These are phyloP conservation scores for Musa schizocarpa DNA, from an alignment of 176 grass and related monocot species.

Conservation along the genomic window DNA sequence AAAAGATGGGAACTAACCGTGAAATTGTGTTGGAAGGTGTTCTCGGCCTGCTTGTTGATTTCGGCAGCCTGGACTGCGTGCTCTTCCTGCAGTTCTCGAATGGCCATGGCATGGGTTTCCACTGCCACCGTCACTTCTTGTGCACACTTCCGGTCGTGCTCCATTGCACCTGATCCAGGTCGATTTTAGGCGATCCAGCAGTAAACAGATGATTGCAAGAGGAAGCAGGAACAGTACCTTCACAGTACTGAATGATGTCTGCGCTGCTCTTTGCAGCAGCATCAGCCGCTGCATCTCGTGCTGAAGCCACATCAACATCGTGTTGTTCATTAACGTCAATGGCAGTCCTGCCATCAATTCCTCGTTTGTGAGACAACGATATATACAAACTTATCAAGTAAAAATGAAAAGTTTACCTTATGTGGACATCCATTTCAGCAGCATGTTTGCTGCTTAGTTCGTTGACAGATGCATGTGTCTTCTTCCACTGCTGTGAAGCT, in stretches of 20 bases:
- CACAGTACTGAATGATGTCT: slow-evolving; percentile 48
- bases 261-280: slow-evolving; percentile 33
- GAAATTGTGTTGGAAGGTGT: slow-evolving; percentile 51
- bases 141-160: slow-evolving; percentile 23
- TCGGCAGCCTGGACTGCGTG: slow-evolving; percentile 41
- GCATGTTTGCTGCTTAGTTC: slow-evolving; percentile 68
- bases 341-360: slow-evolving; percentile 40
- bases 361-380: neutral
- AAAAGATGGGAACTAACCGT: slow-evolving; percentile 25
- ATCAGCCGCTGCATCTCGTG: slow-evolving; percentile 39
- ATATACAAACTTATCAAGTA: neutral
- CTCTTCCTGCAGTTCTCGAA: slow-evolving; percentile 39
- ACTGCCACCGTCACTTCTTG: slow-evolving; percentile 44
- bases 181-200: neutral
- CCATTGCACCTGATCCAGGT: slow-evolving; percentile 35
- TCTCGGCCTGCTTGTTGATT: slow-evolving; percentile 53
- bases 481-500: slow-evolving; percentile 69
- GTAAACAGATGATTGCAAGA: neutral
- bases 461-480: slow-evolving; percentile 49
- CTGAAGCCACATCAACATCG: slow-evolving; percentile 51
- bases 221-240: slow-evolving; percentile 37
- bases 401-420: slow-evolving; percentile 37
- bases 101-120: slow-evolving; percentile 35
- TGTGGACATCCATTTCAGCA: slow-evolving; percentile 62
- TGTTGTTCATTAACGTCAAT: slow-evolving; percentile 63